Evolutionary conservation across 306 rosid genomes (phyloP), one percentile per base, ranked within the genome.

Genomic region (Dicorynia guianensis): DNA sequence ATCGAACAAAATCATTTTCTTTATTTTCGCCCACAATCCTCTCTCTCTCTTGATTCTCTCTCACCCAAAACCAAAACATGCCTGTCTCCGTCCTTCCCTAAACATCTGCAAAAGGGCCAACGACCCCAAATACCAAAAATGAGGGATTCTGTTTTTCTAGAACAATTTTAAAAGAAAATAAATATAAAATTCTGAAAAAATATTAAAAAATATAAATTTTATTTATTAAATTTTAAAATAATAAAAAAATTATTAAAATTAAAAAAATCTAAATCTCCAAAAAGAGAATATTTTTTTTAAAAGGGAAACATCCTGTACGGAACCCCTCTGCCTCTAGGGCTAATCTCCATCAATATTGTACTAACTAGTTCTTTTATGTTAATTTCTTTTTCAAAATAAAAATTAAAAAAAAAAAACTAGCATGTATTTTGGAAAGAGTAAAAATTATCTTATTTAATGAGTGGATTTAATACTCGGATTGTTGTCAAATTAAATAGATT

Each of bases 1-100:
- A 82, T 84, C 78, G 74, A 83, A 80, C 65, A 76, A 76, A 78
- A 86, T 80, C 88, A 66, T 58, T 73, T 74, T 75, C 80, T 84
- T 58, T 76, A 77, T 71, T 80, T 84, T 60, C 53, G 1, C 52
- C 39, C 63, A 33, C 6, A 64, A 75, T 38, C 20, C 53, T 62
- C 76, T 69, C 63, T 46, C 40, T 17, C 47, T 5, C 18, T 76
- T 36, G n/a, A n/a, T n/a, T n/a, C n/a, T n/a, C n/a, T n/a, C n/a
- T n/a, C n/a, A n/a, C n/a, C n/a, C n/a, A 33, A 30, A 15, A 11
- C 69, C 59, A 56, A 57, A 76, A 47, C 82, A 44, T 19, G 56
- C 48, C 12, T 75, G 73, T 43, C 33, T 68, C 40, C 52, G 11
- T 54, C 57, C 76, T 63, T 77, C 52, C 38, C 18, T 33, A 36